A percentile compares a stretch with the other conserved stretches of the same genome.
phyloP scores from a whole-genome alignment of 1,139 yeast species.

The Yamadazyma conglobata region DNA sequence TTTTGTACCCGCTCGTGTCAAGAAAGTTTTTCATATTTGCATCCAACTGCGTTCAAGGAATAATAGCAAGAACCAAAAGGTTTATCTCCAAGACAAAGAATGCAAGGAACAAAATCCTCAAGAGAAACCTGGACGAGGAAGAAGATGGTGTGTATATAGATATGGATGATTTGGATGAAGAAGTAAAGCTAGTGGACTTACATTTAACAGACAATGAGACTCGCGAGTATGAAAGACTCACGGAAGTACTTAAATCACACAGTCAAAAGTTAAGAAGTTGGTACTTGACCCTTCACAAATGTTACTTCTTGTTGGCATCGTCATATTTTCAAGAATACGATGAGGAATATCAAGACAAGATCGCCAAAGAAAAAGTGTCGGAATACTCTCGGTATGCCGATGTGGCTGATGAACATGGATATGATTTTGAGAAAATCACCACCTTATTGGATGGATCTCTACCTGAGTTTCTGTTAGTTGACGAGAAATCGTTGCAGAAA shows the following conservation, averaged over 20 bases:
- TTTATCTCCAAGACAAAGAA: slow-evolving; percentile 6
- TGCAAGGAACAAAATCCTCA: slow-evolving; percentile 6
- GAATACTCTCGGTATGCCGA: slow-evolving; percentile 1
- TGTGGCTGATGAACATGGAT: neutral
- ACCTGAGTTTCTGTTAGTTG: slow-evolving; percentile 2
- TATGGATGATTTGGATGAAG: slow-evolving; percentile 22
- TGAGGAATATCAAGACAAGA: slow-evolving; percentile 34
- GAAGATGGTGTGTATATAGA: slow-evolving; percentile 15
- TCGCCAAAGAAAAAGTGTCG: slow-evolving; percentile 8
- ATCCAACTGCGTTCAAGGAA: slow-evolving; percentile 18
- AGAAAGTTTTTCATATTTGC: slow-evolving; percentile 8
- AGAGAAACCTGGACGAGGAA: slow-evolving; percentile 1
- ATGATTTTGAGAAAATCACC: slow-evolving; percentile 3
- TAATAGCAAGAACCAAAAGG: slow-evolving; percentile 10
- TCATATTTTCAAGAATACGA: slow-evolving; percentile 66
- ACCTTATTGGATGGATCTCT: slow-evolving; percentile 2
- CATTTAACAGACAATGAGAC: slow-evolving; percentile 14
- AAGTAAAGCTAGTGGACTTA: slow-evolving; percentile 13
- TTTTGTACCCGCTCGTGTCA: slow-evolving; percentile 49
- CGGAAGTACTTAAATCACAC: slow-evolving; percentile 22
- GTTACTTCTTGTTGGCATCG: slow-evolving; percentile 77
- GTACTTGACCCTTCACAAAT: slow-evolving; percentile 66
- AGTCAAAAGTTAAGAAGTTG: slow-evolving; percentile 42
- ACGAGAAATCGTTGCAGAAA: neutral
- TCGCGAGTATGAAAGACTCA: slow-evolving; percentile 19